Conservation (phyloP, 805 yeast genomes). For the Tetrapisispora namnaoensis region DNA sequence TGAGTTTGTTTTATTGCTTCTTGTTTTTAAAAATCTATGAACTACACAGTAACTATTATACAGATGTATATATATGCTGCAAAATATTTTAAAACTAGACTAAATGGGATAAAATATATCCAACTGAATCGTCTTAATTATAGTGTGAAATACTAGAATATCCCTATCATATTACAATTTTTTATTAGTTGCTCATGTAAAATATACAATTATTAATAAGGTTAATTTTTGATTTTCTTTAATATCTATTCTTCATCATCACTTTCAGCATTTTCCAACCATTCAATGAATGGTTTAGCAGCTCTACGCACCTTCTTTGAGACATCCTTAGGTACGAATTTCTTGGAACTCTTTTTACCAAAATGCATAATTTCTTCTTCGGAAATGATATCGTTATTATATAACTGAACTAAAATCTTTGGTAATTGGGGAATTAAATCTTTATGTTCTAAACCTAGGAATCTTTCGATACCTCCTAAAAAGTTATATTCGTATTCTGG, state of each 20-base stretch:
- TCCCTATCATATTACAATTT: background rate
- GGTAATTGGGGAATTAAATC: slow-evolving; percentile 65
- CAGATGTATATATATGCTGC: too few relatives aligned
- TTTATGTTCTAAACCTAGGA: slow-evolving; percentile 73
- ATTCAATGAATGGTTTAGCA: slow-evolving; percentile 88
- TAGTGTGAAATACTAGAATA: too few relatives aligned
- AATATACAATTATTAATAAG: background rate
- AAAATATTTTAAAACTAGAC: too few relatives aligned
- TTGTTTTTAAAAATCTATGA: too few relatives aligned
- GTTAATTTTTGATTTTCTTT: background rate
- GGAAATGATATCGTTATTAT: slow-evolving; percentile 72
- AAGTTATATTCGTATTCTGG: slow-evolving; percentile 75
- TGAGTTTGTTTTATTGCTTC: too few relatives aligned
- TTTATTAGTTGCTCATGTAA: background rate
- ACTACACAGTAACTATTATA: too few relatives aligned
- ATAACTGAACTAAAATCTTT: slow-evolving; percentile 68
- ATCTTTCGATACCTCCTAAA: slow-evolving; percentile 92
- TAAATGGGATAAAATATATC: too few relatives aligned
- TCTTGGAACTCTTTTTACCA: slow-evolving; percentile 85
- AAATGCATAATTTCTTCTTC: slow-evolving; percentile 76
- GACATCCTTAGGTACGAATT: slow-evolving; percentile 83
- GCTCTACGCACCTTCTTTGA: slow-evolving; percentile 93
- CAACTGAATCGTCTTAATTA: too few relatives aligned
- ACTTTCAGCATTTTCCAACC: slow-evolving; percentile 92
- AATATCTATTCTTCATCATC: slow-evolving; percentile 46